These are phyloP conservation scores for Cyberlindnera euphorbiiphila DNA, from an alignment of 805 yeast species.

Conservation along the genomic window DNA sequence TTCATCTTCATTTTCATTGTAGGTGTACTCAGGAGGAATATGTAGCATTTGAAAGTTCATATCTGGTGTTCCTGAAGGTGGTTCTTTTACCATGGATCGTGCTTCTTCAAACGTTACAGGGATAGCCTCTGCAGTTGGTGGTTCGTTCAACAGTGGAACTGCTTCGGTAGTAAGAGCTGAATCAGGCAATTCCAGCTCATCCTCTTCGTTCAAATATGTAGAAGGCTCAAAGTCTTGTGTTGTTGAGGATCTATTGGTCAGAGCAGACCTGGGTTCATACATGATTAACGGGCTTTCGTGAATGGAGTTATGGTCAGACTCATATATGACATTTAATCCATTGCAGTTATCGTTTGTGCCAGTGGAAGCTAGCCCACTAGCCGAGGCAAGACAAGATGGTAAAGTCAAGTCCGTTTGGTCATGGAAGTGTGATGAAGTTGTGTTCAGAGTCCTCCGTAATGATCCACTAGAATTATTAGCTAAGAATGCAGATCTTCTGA, in stretches of 20 bases:
- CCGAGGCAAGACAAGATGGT: no score
- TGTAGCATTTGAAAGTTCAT: not conserved
- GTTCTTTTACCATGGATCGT: conserved; percentile 7
- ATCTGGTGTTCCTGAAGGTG: conserved; percentile 4
- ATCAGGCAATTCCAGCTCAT: no score
- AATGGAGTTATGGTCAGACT: conserved; percentile 1
- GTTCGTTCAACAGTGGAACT: not conserved
- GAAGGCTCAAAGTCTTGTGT: no score
- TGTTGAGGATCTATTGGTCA: no score
- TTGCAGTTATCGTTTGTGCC: not conserved
- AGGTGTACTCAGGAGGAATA: not conserved
- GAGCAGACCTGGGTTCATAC: not conserved
- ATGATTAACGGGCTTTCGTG: not conserved
- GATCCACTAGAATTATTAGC: no score
- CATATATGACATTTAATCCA: conserved; percentile 1
- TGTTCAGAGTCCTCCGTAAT: not conserved
- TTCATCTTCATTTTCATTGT: not conserved
- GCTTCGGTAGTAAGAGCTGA: no score
- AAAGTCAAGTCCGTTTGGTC: no score
- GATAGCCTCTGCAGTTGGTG: conserved; percentile 9
- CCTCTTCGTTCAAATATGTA: not conserved
- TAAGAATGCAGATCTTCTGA: conserved; percentile 12
- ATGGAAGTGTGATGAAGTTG: not conserved
- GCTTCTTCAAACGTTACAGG: conserved; percentile 14
- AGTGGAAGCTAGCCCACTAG: no score